These are phyloP conservation scores for Rhizoclosmatium globosum DNA, from an alignment of 192 early-diverging fungal genomes.

Conservation along the genomic window DNA sequence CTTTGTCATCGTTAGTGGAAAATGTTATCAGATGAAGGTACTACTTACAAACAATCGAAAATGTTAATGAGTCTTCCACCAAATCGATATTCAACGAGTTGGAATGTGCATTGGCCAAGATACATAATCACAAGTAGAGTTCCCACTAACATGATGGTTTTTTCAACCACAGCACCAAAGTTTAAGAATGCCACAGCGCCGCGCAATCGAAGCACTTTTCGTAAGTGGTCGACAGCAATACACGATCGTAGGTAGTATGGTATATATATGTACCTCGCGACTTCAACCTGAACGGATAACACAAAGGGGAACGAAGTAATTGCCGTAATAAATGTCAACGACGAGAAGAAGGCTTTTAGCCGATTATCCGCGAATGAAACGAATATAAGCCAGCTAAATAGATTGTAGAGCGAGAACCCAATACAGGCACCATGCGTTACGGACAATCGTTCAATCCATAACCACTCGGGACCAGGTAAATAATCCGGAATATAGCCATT, in stretches of 20 bases:
- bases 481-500: constrained; percentile 30
- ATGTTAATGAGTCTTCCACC: constrained; percentile 24
- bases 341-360: constrained; percentile 49
- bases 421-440: constrained; percentile 41
- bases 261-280: constrained; percentile 62
- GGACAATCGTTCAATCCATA: constrained; percentile 58
- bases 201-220: constrained; percentile 63
- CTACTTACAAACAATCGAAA: constrained; percentile 32
- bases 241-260: constrained; percentile 72
- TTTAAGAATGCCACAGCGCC: constrained; percentile 17
- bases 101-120: constrained; percentile 68
- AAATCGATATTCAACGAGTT: constrained; percentile 67
- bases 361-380: constrained; percentile 15
- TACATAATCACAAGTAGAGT: constrained; percentile 65
- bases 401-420: constrained; percentile 13
- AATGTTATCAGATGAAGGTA: neutral
- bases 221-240: constrained; percentile 61
- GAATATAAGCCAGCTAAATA: constrained; percentile 2
- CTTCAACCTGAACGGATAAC: constrained; percentile 49
- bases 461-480: constrained; percentile 52
- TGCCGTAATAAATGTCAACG: constrained; percentile 56
- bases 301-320: constrained; percentile 66
- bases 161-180: constrained; percentile 52
- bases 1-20: constrained; percentile 3
- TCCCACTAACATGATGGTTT: constrained; percentile 60